Evolutionary conservation across 1,139 yeast species (phyloP).

Genomic region (Debaryomyces udenii): DNA sequence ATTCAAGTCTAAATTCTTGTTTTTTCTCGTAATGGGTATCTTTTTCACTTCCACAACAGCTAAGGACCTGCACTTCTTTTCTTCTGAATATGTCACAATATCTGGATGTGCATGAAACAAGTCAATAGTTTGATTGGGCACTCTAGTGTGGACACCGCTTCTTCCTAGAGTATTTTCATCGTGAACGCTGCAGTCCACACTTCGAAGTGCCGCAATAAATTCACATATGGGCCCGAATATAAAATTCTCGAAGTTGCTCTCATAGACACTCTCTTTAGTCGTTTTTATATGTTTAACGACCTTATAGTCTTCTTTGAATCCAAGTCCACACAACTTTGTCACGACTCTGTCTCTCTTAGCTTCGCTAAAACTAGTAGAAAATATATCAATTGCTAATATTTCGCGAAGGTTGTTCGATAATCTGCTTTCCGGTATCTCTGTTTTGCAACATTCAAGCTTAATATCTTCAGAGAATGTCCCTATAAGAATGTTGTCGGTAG

Average conservation of each 20-base stretch:
- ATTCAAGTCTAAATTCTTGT: not conserved
- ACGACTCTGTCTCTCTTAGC: not conserved
- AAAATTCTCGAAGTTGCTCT: not conserved
- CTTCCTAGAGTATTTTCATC: not conserved
- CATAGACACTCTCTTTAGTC: not conserved
- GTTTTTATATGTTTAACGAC: not conserved
- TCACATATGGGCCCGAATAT: slow-evolving; percentile 1
- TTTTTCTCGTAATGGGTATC: not conserved
- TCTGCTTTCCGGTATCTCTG: not conserved
- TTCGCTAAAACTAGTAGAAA: not conserved
- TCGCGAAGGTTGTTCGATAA: not conserved
- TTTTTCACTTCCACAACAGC: slow-evolving; percentile 5
- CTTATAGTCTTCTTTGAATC: not conserved
- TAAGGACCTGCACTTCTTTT: not conserved
- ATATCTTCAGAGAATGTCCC: slow-evolving; percentile 3
- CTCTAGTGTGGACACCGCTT: slow-evolving; percentile 2
- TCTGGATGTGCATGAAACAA: not conserved
- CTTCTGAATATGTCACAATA: not conserved
- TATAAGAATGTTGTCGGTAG: not conserved
- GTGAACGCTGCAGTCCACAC: not conserved
- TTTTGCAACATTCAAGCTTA: not conserved
- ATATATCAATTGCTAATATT: not conserved
- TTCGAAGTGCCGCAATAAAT: not conserved
- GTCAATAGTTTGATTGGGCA: slow-evolving; percentile 1
- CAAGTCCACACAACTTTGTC: not conserved